Evolutionary conservation across 2,329 filamentous ascomycete species (phyloP).

Genomic region (Botrytis fragariae): DNA sequence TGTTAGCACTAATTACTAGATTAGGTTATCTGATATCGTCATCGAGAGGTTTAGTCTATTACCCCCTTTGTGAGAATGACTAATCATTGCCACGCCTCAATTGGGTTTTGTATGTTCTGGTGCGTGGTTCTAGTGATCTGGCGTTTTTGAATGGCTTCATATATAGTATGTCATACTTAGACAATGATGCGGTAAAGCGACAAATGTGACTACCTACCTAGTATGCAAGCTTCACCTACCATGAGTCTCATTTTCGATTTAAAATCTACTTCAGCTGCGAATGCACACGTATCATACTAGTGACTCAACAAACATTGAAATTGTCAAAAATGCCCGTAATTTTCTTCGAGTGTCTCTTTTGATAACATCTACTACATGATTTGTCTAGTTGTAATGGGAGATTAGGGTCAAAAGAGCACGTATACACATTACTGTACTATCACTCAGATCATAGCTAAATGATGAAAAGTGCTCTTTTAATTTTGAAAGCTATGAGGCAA

Average conservation of each 20-base stretch:
- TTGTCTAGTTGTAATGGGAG: neutral
- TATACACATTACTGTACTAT: neutral
- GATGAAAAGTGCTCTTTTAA: neutral
- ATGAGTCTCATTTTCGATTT: neutral
- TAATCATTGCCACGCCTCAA: neutral
- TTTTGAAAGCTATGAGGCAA: neutral
- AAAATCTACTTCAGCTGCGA: neutral
- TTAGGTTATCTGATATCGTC: neutral
- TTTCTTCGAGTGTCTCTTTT: too few species aligned
- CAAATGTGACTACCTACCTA: neutral
- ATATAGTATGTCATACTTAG: neutral
- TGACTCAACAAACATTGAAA: neutral
- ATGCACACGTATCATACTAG: neutral
- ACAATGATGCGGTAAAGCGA: neutral
- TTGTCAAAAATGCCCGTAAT: too few species aligned
- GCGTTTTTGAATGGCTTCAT: neutral
- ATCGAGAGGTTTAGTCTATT: neutral
- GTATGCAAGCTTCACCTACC: neutral
- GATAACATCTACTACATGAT: too few species aligned
- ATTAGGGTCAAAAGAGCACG: neutral
- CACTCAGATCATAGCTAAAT: neutral
- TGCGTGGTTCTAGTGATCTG: neutral
- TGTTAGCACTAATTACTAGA: neutral
- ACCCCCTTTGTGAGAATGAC: neutral
- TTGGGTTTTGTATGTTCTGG: neutral